These are phyloP conservation scores for Fraxinus baroniana DNA, from an alignment of 305 asterid genomes.

Conservation along the genomic window DNA sequence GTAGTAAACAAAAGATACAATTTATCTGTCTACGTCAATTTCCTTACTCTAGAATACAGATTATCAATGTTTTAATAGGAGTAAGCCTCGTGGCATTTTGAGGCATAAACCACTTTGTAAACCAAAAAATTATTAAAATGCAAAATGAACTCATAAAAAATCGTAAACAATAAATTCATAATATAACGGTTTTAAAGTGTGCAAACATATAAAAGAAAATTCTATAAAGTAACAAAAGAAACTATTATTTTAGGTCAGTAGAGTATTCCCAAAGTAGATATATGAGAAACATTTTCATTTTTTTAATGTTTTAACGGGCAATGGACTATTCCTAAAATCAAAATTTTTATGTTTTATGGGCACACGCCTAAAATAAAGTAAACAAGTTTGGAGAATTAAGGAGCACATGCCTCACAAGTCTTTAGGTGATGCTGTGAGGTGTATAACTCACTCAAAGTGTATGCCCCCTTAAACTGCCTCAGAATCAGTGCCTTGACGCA, in stretches of 20 bases:
- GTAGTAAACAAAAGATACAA: background rate
- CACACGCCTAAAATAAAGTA: background rate
- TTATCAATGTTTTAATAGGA: background rate
- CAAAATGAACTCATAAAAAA: background rate
- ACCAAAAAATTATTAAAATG: background rate
- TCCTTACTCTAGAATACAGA: background rate
- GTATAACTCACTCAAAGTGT: background rate
- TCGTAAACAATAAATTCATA: background rate
- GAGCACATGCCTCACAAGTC: background rate
- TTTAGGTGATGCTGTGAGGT: background rate
- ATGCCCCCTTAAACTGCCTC: background rate
- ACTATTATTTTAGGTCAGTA: background rate
- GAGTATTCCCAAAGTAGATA: background rate
- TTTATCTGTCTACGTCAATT: background rate
- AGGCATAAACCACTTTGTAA: background rate
- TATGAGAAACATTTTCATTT: background rate
- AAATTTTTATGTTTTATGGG: background rate
- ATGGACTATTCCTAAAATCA: background rate
- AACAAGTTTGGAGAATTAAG: background rate
- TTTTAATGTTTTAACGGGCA: background rate
- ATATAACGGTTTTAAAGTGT: background rate
- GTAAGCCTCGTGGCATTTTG: background rate
- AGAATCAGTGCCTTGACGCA: background rate
- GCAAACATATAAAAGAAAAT: background rate
- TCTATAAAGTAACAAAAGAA: background rate